Conservation (phyloP, 2,329 filamentous ascomycete species). For the Fusarium sp. region DNA sequence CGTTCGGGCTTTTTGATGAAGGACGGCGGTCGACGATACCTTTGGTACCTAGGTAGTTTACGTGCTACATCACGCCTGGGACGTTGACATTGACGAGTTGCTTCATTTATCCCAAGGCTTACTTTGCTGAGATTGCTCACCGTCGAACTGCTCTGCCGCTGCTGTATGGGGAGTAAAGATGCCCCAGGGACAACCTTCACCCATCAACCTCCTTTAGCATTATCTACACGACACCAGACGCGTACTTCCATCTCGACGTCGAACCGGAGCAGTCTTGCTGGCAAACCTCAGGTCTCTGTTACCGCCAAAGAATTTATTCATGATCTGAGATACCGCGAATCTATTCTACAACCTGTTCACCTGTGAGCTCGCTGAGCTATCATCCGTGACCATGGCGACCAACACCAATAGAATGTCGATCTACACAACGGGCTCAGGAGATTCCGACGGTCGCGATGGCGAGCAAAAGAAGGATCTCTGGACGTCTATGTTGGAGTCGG, state of each 20-base stretch:
- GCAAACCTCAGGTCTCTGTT: constrained; percentile 4
- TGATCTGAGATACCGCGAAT: constrained; percentile 26
- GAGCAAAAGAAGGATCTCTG: constrained; percentile 90
- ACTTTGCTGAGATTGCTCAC: constrained; percentile 18
- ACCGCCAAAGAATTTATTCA: constrained; percentile 6
- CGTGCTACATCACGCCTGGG: constrained; percentile 14
- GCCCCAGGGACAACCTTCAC: constrained; percentile 41
- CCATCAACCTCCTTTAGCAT: constrained; percentile 36
- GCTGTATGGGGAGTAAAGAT: constrained; percentile 40
- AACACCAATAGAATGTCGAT: constrained; percentile 66
- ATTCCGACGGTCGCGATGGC: constrained; percentile 66
- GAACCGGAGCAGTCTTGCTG: neutral
- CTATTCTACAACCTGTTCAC: constrained; percentile 8
- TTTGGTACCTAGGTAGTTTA: constrained; percentile 16
- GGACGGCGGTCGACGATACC: constrained; percentile 34
- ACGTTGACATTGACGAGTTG: constrained; percentile 15
- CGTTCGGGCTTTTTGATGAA: constrained; percentile 39
- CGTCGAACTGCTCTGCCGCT: constrained; percentile 8
- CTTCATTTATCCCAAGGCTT: constrained; percentile 3
- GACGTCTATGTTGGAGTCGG: constrained; percentile 91
- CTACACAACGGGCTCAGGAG: constrained; percentile 65
- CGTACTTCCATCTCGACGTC: constrained; percentile 27
- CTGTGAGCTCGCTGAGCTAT: constrained; percentile 29
- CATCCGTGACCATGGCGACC: constrained; percentile 55
- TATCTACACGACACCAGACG: constrained; percentile 30